Percentiles rank a stretch among this genome's conserved stretches.
Conservation (phyloP, 2,329 filamentous ascomycete genomes). For the Grosmannia penicillata region DNA sequence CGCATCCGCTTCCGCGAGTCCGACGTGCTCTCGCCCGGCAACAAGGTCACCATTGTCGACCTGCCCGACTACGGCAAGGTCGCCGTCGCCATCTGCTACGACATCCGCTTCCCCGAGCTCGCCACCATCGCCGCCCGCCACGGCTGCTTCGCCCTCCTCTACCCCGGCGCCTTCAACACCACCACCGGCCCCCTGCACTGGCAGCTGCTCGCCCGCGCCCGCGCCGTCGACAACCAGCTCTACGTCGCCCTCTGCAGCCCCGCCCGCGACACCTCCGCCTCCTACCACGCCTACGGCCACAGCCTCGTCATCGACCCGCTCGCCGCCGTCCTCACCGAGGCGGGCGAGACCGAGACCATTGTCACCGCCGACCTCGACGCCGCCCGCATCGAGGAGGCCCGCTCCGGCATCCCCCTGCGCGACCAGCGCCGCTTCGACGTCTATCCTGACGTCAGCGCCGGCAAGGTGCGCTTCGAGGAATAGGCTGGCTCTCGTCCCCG, state of each 20-base stretch:
- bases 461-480: conserved; percentile 20
- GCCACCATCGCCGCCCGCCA: conserved; percentile 76
- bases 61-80: conserved; percentile 80
- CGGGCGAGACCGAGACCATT: conserved; percentile 63
- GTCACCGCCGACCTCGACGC: conserved; percentile 58
- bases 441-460: conserved; percentile 75
- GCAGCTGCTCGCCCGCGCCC: conserved; percentile 65
- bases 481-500: no score
- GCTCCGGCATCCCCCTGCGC: conserved; percentile 72
- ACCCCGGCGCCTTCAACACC: conserved; percentile 93
- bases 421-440: conserved; percentile 86
- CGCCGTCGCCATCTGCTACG: conserved; percentile 89
- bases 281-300: conserved; percentile 87
- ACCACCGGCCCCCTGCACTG: conserved; percentile 90
- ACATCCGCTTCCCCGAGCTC: conserved; percentile 89
- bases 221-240: conserved; percentile 66
- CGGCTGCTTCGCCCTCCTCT: conserved; percentile 77
- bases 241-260: conserved; percentile 92
- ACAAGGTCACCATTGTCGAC: conserved; percentile 73
- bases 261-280: conserved; percentile 60
- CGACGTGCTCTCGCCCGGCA: conserved; percentile 74
- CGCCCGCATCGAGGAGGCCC: conserved; percentile 55
- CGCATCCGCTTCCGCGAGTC: conserved; percentile 86
- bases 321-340: conserved; percentile 65
- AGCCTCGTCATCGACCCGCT: conserved; percentile 79